phyloP scores from a whole-genome alignment of 305 asterid species.

The Solanum chacoense region DNA sequence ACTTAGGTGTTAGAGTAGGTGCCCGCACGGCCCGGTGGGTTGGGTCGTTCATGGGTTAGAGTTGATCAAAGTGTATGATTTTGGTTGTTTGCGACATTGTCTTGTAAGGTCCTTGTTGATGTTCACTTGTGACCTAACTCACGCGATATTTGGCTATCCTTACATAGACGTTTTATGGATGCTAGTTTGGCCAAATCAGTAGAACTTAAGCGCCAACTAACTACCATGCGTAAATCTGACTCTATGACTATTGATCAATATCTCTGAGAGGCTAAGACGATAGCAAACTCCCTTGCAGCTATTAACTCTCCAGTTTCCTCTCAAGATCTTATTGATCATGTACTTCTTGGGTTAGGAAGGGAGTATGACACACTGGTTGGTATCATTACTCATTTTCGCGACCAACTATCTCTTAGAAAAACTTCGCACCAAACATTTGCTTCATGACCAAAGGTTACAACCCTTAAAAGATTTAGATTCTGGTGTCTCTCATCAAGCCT shows the following conservation, averaged over 20 bases:
- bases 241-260: background rate
- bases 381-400: background rate
- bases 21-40: too few species aligned
- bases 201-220: background rate
- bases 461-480: background rate
- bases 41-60: background rate
- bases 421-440: background rate
- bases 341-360: background rate
- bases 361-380: background rate
- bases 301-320: background rate
- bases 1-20: too few species aligned
- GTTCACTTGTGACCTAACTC: background rate
- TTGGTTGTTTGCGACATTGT: background rate
- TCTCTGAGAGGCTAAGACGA: background rate
- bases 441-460: background rate
- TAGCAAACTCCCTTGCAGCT: background rate
- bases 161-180: too few species aligned
- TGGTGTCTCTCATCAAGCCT: background rate
- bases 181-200: background rate
- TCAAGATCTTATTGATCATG: background rate
- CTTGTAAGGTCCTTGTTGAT: background rate
- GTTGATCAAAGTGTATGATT: background rate
- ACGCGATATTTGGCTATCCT: background rate
- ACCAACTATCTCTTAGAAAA: background rate
- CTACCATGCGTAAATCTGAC: background rate